Evolutionary conservation across 1,139 yeast genomes (phyloP).

Genomic region (Kurtzmaniella quercitrusa): DNA sequence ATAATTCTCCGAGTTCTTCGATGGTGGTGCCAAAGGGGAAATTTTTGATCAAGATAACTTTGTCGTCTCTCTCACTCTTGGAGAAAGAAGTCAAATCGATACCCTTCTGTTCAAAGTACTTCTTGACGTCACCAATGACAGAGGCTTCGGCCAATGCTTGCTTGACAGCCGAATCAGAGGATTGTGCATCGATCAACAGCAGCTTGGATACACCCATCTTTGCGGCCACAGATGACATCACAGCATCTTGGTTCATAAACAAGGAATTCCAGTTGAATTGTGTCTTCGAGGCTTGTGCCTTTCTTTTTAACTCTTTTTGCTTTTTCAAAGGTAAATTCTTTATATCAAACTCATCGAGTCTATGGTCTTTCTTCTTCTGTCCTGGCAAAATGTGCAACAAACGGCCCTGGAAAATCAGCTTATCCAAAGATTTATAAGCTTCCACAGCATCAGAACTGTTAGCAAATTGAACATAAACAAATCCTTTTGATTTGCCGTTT

Average conservation of each 20-base stretch:
- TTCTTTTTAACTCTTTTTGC: slow-evolving; percentile 79
- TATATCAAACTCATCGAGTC: slow-evolving; percentile 83
- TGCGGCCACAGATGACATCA: slow-evolving; percentile 81
- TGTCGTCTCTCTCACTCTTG: slow-evolving; percentile 75
- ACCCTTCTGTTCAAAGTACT: slow-evolving; percentile 79
- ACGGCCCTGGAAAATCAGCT: slow-evolving; percentile 92
- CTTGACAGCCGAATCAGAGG: slow-evolving; percentile 87
- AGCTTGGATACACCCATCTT: slow-evolving; percentile 80
- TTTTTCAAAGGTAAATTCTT: slow-evolving; percentile 89
- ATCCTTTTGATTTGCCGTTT: slow-evolving; percentile 89
- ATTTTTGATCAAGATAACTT: slow-evolving; percentile 78
- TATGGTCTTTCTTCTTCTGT: slow-evolving; percentile 71
- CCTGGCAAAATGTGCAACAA: slow-evolving; percentile 86
- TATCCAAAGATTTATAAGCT: slow-evolving; percentile 75
- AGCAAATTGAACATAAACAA: slow-evolving; percentile 76
- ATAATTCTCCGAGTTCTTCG: slow-evolving; percentile 78
- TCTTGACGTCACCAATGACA: slow-evolving; percentile 86
- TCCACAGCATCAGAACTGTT: slow-evolving; percentile 66
- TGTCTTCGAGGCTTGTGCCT: slow-evolving; percentile 76
- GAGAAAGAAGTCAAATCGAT: slow-evolving; percentile 76
- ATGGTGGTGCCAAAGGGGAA: slow-evolving; percentile 82
- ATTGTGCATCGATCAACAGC: slow-evolving; percentile 82
- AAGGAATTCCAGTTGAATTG: slow-evolving; percentile 96
- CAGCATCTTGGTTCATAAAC: slow-evolving; percentile 88
- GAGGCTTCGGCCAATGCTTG: slow-evolving; percentile 98